Conservation (phyloP, 257 asterid species). For the Avicennia marina region DNA sequence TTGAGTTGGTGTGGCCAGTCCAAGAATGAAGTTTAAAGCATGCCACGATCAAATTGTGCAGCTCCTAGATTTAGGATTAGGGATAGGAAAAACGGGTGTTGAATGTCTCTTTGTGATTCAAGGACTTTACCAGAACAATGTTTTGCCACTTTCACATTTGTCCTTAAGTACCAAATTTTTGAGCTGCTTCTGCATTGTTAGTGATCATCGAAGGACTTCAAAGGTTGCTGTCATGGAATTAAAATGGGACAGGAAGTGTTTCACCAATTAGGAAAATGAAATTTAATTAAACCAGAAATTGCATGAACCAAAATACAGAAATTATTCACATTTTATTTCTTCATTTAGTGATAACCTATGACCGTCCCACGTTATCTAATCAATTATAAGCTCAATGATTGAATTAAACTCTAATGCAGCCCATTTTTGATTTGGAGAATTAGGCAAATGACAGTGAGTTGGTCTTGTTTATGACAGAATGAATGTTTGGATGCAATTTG, state of each 20-base stretch:
- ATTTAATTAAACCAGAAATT: constrained; percentile 1
- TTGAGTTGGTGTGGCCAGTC: too few relatives aligned
- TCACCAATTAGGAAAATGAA: constrained; percentile 18
- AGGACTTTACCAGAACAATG: too few relatives aligned
- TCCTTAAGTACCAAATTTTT: neutral
- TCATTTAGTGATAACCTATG: neutral
- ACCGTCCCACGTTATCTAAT: constrained; percentile 2
- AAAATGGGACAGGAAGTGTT: constrained; percentile 19
- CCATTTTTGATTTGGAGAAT: neutral
- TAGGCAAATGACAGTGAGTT: neutral
- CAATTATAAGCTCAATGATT: constrained; percentile 1
- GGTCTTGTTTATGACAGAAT: constrained; percentile 5
- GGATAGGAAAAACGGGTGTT: too few relatives aligned
- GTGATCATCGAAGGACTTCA: neutral
- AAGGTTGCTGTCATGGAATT: neutral
- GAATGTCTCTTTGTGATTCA: too few relatives aligned
- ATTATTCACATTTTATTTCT: constrained; percentile 16
- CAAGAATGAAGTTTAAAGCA: too few relatives aligned
- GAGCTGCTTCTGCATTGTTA: too few relatives aligned
- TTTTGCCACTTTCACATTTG: too few relatives aligned
- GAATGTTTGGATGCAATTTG: too few relatives aligned
- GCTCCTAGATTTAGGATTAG: too few relatives aligned
- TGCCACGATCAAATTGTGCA: too few relatives aligned
- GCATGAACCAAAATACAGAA: constrained; percentile 3
- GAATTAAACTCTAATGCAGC: neutral